Conservation (phyloP, 106 monocot species). For the Dendrobium chrysotoxum region DNA sequence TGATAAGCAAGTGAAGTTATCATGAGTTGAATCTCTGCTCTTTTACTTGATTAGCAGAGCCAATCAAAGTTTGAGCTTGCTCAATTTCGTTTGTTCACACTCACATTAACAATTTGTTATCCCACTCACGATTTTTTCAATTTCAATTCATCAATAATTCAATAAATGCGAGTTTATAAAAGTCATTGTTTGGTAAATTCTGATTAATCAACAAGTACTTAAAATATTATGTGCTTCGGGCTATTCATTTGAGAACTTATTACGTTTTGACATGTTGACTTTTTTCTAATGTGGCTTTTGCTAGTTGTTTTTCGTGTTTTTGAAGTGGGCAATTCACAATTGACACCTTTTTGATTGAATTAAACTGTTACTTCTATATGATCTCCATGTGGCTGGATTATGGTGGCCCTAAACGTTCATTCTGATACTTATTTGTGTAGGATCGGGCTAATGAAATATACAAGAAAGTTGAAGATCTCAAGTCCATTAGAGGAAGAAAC, state of each 20-base stretch:
- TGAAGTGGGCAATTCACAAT: not conserved
- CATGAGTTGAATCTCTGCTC: not conserved
- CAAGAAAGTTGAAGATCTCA: constrained; percentile 31
- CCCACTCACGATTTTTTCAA: not conserved
- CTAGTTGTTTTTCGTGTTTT: not conserved
- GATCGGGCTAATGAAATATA: constrained; percentile 31
- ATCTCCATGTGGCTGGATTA: not conserved
- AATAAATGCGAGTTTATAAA: not conserved
- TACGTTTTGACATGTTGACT: not conserved
- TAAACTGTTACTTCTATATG: not conserved
- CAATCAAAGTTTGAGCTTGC: not conserved
- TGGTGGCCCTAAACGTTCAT: not conserved
- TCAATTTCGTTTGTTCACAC: not conserved
- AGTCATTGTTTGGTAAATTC: not conserved
- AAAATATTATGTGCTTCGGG: not conserved
- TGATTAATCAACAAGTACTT: not conserved
- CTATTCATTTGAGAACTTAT: not conserved
- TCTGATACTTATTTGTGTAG: constrained; percentile 4
- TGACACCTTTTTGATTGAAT: not conserved
- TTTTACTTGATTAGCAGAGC: not conserved
- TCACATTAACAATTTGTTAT: not conserved
- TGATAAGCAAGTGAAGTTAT: not conserved
- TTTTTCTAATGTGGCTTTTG: not conserved
- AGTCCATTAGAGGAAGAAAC: constrained; percentile 32
- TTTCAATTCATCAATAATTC: not conserved